phyloP scores from a whole-genome alignment of 345 rosid species.

The Brassica juncea region DNA sequence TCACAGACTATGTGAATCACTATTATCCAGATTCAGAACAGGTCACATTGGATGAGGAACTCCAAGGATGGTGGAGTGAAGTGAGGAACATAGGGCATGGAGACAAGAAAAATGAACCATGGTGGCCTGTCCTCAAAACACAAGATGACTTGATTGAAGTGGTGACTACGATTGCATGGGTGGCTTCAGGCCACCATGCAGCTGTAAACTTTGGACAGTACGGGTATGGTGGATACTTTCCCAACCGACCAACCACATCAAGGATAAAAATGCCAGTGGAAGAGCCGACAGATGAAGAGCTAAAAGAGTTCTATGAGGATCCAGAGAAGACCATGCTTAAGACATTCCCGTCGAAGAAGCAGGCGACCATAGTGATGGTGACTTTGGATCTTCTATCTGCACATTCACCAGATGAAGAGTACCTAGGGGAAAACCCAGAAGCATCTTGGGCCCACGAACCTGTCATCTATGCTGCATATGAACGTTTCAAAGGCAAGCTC shows the following conservation, averaged over 20 bases:
- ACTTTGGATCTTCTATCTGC: constrained; percentile 39
- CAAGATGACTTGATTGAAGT: constrained; percentile 34
- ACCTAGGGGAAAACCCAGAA: constrained; percentile 27
- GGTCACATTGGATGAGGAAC: constrained; percentile 27
- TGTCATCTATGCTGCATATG: constrained; percentile 33
- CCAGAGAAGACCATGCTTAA: constrained; percentile 34
- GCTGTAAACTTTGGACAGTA: background rate
- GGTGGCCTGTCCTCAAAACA: constrained; percentile 41
- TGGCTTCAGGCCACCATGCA: background rate
- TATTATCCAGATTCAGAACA: constrained; percentile 25
- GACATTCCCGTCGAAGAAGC: constrained; percentile 37
- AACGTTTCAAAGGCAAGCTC: constrained; percentile 25
- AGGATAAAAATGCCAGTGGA: constrained; percentile 34
- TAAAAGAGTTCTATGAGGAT: constrained; percentile 13
- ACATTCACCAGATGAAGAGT: constrained; percentile 45
- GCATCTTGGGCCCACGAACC: constrained; percentile 33
- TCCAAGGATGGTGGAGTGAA: constrained; percentile 39
- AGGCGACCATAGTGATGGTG: constrained; percentile 41
- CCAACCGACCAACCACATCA: constrained; percentile 41
- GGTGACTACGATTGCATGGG: constrained; percentile 40
- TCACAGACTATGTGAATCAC: constrained; percentile 38
- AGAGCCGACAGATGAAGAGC: background rate
- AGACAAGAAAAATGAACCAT: constrained; percentile 19
- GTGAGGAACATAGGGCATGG: constrained; percentile 38
- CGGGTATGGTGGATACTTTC: constrained; percentile 38